These are phyloP conservation scores for Ramaria rubella DNA, from an alignment of 768 basidiomycete species.

Conservation along the genomic window DNA sequence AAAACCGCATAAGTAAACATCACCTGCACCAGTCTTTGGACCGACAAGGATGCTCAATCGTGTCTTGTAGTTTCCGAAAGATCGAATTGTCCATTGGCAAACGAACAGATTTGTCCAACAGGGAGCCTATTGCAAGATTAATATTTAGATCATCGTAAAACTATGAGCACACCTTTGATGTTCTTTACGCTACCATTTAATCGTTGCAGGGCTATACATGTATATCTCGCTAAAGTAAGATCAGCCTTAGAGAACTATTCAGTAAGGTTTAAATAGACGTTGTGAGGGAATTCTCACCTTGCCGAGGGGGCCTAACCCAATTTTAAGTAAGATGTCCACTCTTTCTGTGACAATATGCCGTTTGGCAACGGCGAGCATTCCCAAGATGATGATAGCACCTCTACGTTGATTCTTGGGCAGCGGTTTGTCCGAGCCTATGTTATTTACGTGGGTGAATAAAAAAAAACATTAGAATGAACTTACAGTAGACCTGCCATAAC, in stretches of 20 bases:
- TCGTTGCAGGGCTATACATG: conserved; percentile 87
- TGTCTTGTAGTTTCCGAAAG: conserved; percentile 74
- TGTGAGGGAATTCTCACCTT: conserved; percentile 45
- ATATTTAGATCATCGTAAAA: neutral
- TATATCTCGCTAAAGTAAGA: conserved; percentile 85
- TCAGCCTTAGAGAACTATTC: no score
- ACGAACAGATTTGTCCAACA: conserved; percentile 79
- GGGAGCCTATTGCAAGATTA: conserved; percentile 51
- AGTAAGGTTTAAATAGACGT: no score
- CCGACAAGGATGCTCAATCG: conserved; percentile 73
- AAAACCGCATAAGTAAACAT: neutral
- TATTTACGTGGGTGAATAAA: neutral
- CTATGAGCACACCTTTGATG: conserved; percentile 67
- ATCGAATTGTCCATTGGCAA: conserved; percentile 82
- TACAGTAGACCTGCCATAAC: conserved; percentile 96
- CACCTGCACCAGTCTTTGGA: conserved; percentile 72
- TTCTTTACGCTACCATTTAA: conserved; percentile 95
- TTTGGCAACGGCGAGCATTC: conserved; percentile 90
- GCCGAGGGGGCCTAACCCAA: conserved; percentile 80
- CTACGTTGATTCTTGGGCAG: conserved; percentile 83
- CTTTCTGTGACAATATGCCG: conserved; percentile 71
- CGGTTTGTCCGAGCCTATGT: conserved; percentile 60
- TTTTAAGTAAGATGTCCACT: conserved; percentile 76
- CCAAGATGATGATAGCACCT: conserved; percentile 93
- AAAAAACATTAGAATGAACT: conserved; percentile 22